These are phyloP conservation scores for Breynia disticha DNA, from an alignment of 441 rosid genomes.

Conservation along the genomic window DNA sequence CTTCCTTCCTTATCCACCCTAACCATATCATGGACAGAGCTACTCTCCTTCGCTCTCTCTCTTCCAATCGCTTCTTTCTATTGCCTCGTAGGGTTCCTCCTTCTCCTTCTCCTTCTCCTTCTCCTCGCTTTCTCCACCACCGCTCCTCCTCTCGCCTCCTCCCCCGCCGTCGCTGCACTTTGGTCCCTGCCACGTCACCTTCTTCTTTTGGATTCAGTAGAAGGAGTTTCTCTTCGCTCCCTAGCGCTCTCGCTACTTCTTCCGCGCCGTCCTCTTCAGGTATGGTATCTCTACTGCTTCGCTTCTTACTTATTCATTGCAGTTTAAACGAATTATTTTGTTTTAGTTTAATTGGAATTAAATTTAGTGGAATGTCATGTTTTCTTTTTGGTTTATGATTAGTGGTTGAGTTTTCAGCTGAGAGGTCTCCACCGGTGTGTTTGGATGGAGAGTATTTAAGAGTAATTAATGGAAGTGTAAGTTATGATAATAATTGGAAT, in stretches of 20 bases:
- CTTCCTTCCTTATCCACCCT: background rate
- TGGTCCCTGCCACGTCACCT: slow-evolving; percentile 9
- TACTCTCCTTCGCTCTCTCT: slow-evolving; percentile 49
- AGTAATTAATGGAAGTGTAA: no score
- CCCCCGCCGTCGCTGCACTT: slow-evolving; percentile 24
- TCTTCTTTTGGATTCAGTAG: slow-evolving; percentile 28
- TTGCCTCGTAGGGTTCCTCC: background rate
- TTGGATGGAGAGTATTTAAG: no score
- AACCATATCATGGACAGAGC: slow-evolving; percentile 35
- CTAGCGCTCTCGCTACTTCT: slow-evolving; percentile 51
- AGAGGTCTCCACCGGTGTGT: no score
- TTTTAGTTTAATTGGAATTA: no score
- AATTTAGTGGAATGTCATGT: no score
- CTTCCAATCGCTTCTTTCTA: slow-evolving; percentile 10
- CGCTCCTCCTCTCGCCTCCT: slow-evolving; percentile 19
- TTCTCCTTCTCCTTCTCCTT: background rate
- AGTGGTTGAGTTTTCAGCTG: no score
- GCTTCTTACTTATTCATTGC: background rate
- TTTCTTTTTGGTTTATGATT: no score
- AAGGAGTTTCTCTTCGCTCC: slow-evolving; percentile 38
- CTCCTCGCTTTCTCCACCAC: slow-evolving; percentile 19
- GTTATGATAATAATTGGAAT: no score
- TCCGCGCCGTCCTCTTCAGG: slow-evolving; percentile 43
- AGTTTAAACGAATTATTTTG: background rate
- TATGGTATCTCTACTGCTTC: slow-evolving; percentile 8